These are phyloP conservation scores for Eimeria zaria DNA, from an alignment of 169 alveolate genomes.

Conservation along the genomic window DNA sequence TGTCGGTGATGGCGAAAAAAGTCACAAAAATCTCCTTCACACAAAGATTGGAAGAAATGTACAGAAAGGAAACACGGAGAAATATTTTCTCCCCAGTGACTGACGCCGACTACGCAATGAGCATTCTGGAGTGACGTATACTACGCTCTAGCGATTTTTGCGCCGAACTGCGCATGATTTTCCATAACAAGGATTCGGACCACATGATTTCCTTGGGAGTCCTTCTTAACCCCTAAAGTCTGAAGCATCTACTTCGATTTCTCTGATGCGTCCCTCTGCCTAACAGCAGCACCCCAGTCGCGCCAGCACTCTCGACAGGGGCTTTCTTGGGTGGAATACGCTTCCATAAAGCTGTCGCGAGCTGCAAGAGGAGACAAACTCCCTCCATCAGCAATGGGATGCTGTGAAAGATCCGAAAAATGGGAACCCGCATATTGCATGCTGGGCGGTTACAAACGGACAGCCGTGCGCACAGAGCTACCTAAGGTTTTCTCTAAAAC, in stretches of 20 bases:
- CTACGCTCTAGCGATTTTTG: not conserved
- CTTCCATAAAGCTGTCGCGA: not conserved
- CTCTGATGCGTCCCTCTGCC: not conserved
- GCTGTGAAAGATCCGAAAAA: not conserved
- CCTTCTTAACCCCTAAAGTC: not conserved
- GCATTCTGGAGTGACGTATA: not conserved
- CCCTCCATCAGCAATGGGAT: not conserved
- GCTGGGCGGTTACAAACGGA: not conserved
- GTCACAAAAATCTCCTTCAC: not conserved
- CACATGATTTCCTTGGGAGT: not conserved
- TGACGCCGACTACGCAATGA: not conserved
- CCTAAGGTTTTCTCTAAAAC: not conserved
- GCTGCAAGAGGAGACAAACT: not conserved
- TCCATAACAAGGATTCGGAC: not conserved
- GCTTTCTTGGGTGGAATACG: not conserved
- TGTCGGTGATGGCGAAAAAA: not conserved
- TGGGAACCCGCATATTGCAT: not conserved
- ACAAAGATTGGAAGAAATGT: not conserved
- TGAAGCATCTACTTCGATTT: not conserved
- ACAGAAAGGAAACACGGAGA: not conserved
- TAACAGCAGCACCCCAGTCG: not conserved
- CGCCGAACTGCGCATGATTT: not conserved
- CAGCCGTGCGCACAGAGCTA: not conserved
- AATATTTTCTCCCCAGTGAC: not conserved
- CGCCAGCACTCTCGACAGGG: not conserved